Percentiles rank a stretch among this genome's conserved stretches.
Evolutionary conservation across 768 basidiomycete genomes (phyloP).

Genomic region (Pleurotus ostreatus): DNA sequence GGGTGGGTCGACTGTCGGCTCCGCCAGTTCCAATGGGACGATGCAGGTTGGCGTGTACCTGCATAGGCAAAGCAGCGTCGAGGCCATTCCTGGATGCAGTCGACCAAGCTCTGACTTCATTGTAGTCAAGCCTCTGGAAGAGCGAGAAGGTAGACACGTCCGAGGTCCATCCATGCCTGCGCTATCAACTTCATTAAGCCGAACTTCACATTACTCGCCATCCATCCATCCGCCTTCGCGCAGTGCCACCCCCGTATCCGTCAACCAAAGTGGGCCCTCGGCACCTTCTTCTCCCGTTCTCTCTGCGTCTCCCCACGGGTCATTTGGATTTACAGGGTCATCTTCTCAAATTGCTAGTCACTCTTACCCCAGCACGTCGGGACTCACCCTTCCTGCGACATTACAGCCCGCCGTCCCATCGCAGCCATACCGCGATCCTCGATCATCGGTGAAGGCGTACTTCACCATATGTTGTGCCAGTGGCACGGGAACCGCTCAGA

Average conservation of each 20-base stretch:
- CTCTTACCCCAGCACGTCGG: conserved; percentile 6
- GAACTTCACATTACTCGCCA: conserved; percentile 38
- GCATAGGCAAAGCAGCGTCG: conserved; percentile 79
- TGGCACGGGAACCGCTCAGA: conserved; percentile 76
- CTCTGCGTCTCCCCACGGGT: conserved; percentile 17
- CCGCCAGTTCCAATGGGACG: not conserved
- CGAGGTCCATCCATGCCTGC: conserved; percentile 30
- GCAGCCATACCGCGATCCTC: conserved; percentile 76
- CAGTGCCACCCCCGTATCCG: conserved; percentile 38
- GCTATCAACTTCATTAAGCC: conserved; percentile 25
- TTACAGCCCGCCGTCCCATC: conserved; percentile 43
- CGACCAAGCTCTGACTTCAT: conserved; percentile 30
- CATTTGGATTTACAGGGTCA: conserved; percentile 8
- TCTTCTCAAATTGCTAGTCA: conserved; percentile 8
- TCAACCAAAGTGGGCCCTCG: conserved; percentile 13
- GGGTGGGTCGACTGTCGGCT: conserved; percentile 13
- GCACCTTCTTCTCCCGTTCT: conserved; percentile 17
- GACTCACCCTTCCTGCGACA: conserved; percentile 33
- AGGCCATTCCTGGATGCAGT: conserved; percentile 74
- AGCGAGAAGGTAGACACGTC: conserved; percentile 12
- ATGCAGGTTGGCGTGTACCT: conserved; percentile 85
- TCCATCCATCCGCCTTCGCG: conserved; percentile 40
- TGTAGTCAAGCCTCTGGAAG: conserved; percentile 8
- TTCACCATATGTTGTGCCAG: conserved; percentile 83
- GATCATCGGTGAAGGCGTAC: conserved; percentile 68